Evolutionary conservation across 2,329 filamentous ascomycete species (phyloP).

Genomic region (Epichloe sibirici): DNA sequence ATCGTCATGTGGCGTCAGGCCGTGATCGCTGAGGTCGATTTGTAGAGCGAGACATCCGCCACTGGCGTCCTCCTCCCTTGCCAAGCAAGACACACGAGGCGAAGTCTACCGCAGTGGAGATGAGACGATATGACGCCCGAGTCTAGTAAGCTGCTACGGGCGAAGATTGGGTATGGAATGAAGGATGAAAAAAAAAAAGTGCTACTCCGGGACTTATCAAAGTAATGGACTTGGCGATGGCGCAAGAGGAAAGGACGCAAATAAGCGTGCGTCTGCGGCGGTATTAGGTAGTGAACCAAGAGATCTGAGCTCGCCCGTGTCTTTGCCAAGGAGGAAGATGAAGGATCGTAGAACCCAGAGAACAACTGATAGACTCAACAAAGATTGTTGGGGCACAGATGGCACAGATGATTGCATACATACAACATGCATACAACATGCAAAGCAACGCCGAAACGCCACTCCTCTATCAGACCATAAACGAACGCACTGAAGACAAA

Average conservation of each 20-base stretch:
- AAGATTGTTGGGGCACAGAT: no score
- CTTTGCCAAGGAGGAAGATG: no score
- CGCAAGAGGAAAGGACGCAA: background rate
- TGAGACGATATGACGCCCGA: background rate
- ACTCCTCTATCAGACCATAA: background rate
- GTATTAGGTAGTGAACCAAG: background rate
- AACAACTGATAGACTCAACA: background rate
- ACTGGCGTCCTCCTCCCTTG: background rate
- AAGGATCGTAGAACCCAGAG: background rate
- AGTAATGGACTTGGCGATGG: background rate
- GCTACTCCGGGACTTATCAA: background rate
- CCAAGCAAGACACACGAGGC: background rate
- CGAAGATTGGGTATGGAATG: background rate
- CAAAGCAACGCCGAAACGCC: background rate
- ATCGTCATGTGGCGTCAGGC: background rate
- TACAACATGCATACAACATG: background rate
- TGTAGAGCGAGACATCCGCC: background rate
- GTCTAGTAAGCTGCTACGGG: background rate
- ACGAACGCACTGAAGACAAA: no score
- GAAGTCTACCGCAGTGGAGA: background rate
- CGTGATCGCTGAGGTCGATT: background rate
- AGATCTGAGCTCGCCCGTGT: background rate
- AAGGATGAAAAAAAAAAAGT: background rate
- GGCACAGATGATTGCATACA: background rate
- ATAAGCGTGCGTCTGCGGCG: no score